Percentiles rank a stretch among this genome's conserved stretches.
Conservation (phyloP, 805 yeast genomes). For the Brettanomyces nanus region DNA sequence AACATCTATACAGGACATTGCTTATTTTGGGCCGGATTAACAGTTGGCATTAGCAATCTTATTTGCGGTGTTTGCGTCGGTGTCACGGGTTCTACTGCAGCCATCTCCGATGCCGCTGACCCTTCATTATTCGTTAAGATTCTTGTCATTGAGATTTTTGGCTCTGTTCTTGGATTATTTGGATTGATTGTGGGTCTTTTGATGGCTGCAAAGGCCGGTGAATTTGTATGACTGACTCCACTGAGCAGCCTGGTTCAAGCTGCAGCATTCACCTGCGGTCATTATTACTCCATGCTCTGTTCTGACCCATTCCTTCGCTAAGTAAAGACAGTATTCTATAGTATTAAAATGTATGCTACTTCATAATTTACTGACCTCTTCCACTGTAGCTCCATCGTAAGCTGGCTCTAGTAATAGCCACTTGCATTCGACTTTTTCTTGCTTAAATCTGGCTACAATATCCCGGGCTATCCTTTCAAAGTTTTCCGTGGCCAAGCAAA, state of each 20-base stretch:
- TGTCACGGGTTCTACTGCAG: constrained; percentile 97
- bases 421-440: constrained; percentile 57
- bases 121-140: constrained; percentile 91
- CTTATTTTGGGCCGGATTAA: constrained; percentile 95
- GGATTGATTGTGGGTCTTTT: constrained; percentile 94
- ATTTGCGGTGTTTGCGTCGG: constrained; percentile 98
- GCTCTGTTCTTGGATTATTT: constrained; percentile 89
- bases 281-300: background rate
- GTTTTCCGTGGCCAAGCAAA: constrained; percentile 86
- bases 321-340: no score
- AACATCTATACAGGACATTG: constrained; percentile 93
- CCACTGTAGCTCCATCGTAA: constrained; percentile 72
- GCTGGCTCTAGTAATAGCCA: constrained; percentile 88
- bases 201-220: constrained; percentile 94
- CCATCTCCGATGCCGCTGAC: constrained; percentile 96
- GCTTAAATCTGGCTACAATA: constrained; percentile 60
- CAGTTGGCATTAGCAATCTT: constrained; percentile 89
- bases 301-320: no score
- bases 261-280: background rate
- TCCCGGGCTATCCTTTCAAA: constrained; percentile 76
- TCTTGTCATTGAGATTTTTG: constrained; percentile 94
- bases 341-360: no score
- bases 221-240: constrained; percentile 48
- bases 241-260: no score
- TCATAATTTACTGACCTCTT: constrained; percentile 24